Evolutionary conservation across 192 early-diverging fungal species (phyloP), one percentile per base, ranked within the genome.

Genomic region (Coemansia asiatica): DNA sequence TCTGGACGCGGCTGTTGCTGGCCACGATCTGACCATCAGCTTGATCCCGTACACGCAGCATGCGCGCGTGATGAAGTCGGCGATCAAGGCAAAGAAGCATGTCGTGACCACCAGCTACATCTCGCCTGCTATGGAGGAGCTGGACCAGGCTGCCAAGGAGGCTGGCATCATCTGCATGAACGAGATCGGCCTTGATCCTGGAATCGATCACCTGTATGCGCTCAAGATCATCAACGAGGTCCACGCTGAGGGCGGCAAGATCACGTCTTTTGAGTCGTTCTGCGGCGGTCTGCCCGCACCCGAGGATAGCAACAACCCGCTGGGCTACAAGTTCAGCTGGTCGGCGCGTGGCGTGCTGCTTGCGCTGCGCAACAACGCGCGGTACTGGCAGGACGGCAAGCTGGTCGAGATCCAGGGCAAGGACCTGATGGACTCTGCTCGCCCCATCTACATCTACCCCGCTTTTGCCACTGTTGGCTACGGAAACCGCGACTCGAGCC

Each of bases 291-390:
- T 99, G 62, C 97, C 97, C 16, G 97, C 96, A 51, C 97, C 97
- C 18, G 97, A 99, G 82, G 83, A 86, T 60, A 93, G 90, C 60
- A 94, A 96, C 88, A 98, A 98, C 80, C 97, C 97, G 62, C 87
- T 99, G 31, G 97, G 97, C 48, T 99, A 99, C 92, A 99, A 99
- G 81, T 99, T 99, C 85, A 91, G 89, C 68, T 99, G 97, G 97
- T 94, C 92, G 44, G 91, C 96, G 18, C 91, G 95, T 69, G 97
- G 97, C 60, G 97, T 99, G n/a, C 84, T 99, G 48, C 87, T 99
- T 50, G 97, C 97, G 27, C 84, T 97, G 61, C 87, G 92, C 71
- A 99, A 97, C 86, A 91, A 85, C 59, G 97, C 97, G 62, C 93
- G 89, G 56, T 98, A 90, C 80, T 87, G 90, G 69, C 84, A 94